Evolutionary conservation across 768 basidiomycete genomes (phyloP).

Genomic region (Psilocybe azurescens): DNA sequence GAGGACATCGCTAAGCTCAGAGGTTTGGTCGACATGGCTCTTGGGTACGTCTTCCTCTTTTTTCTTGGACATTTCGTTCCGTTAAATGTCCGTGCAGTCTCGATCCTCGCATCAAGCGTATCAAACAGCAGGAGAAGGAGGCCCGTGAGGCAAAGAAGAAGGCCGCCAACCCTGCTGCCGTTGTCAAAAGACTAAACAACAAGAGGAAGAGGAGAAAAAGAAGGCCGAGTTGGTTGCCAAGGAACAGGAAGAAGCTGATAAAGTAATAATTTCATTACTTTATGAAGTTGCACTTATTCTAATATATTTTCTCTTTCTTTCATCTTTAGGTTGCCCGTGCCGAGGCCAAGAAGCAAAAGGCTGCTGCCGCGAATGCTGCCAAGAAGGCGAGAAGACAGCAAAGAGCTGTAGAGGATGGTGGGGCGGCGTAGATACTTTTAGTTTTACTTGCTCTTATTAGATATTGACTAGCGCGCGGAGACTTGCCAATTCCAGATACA

Average conservation of each 20-base stretch:
- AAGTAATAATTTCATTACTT: constrained; percentile 46
- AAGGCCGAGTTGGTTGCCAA: constrained; percentile 73
- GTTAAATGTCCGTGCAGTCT: constrained; percentile 34
- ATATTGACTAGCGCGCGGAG: too few relatives aligned
- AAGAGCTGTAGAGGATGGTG: constrained; percentile 51
- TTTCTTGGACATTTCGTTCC: background rate
- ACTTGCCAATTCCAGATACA: too few relatives aligned
- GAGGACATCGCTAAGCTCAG: constrained; percentile 94
- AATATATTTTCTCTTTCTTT: background rate
- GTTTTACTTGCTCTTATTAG: too few relatives aligned
- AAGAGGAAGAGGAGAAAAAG: constrained; percentile 79
- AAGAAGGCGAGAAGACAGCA: constrained; percentile 84
- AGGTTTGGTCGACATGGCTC: constrained; percentile 82
- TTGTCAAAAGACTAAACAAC: constrained; percentile 74
- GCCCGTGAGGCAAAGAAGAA: constrained; percentile 90
- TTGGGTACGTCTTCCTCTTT: constrained; percentile 44
- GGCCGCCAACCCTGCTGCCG: constrained; percentile 48
- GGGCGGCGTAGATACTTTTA: constrained; percentile 9
- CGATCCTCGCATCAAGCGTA: constrained; percentile 96
- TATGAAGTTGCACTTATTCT: background rate
- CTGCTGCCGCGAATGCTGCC: constrained; percentile 86
- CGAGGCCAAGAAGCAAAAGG: constrained; percentile 85
- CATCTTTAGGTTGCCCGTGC: constrained; percentile 55
- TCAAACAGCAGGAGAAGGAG: constrained; percentile 96
- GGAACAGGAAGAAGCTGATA: constrained; percentile 84